Conservation (phyloP, 1,284 basidiomycete genomes). For the Malassezia psittaci region DNA sequence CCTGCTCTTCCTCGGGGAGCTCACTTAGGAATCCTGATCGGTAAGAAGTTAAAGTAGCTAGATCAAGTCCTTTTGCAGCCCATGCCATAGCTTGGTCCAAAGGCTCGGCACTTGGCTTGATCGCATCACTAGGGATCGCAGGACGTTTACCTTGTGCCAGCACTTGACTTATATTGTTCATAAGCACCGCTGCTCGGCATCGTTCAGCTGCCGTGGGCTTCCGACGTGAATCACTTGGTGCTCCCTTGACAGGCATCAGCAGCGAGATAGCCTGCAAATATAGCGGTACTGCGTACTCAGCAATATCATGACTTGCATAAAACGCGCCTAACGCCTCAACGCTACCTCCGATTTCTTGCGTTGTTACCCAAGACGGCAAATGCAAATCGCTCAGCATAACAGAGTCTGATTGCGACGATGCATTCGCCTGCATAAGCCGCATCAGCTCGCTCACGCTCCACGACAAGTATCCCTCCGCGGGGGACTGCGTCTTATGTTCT, state of each 20-base stretch:
- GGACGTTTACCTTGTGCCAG: conserved; percentile 19
- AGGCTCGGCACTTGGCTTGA: not conserved
- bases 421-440: conserved; percentile 15
- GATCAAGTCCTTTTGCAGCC: conserved; percentile 39
- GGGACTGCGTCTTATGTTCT: conserved; percentile 19
- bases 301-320: conserved; percentile 35
- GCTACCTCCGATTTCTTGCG: conserved; percentile 39
- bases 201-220: conserved; percentile 36
- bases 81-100: conserved; percentile 37
- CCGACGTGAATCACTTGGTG: not conserved
- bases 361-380: conserved; percentile 44
- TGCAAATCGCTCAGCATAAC: conserved; percentile 38
- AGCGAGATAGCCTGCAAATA: conserved; percentile 46
- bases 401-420: conserved; percentile 5
- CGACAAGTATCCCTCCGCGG: conserved; percentile 38
- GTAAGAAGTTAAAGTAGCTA: conserved; percentile 30
- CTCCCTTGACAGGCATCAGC: conserved; percentile 25
- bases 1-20: conserved; percentile 12
- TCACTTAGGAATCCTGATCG: conserved; percentile 27
- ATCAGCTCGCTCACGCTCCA: conserved; percentile 48
- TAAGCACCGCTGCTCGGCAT: conserved; percentile 40
- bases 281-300: conserved; percentile 46
- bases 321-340: conserved; percentile 46
- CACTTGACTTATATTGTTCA: conserved; percentile 46
- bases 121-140: not conserved